Evolutionary conservation across 2,329 filamentous ascomycete genomes (phyloP), one percentile per base, ranked within the genome.

Genomic region (Xylariaceae sp.): DNA sequence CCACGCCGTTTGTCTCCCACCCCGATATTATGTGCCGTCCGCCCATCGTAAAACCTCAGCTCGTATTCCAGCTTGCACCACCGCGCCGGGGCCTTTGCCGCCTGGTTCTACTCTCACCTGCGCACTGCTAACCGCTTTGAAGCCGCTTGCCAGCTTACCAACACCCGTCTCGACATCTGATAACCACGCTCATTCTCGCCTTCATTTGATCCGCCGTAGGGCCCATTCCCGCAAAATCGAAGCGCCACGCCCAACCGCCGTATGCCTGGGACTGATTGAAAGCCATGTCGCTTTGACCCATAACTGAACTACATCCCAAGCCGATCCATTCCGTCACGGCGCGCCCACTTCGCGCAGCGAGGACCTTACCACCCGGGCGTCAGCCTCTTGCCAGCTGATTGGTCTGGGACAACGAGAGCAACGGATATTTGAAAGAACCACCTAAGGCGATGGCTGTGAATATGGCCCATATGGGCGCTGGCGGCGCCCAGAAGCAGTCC

Each of bases 381-480:
- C 31, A 31, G 19, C 47, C 43, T 34, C 47, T 49, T 6, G 16
- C 40, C 48, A 53, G 50, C 53, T 55, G 57, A 62, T 28, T 28
- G 7, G 22, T 28, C 22, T 5, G 22, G 22, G n/a, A 7, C 22
- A 28, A 28, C 22, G 22, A 28, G 22, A 28, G 22, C 4, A 28
- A 28, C 22, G 22, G 4, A 28, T 28, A 4, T 28, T 28, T 28
- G 22, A 7, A 28, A 28, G 22, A 28, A 28, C 22, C 22, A 28
- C 4, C 4, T 7, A 28, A 28, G 73, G 77, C 76, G 70, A 83
- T 84, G 80, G 80, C 80, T 72, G 79, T 76, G 65, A 82, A 81
- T 61, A 77, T 83, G 71, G 76, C 77, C 67, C 79, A 80, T 63
- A 81, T 83, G 78, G 73, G 70, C 65, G 71, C 69, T 55, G 71